Evolutionary conservation across 352 stramenopile genomes (phyloP).

Genomic region (Phytophthora litchii): DNA sequence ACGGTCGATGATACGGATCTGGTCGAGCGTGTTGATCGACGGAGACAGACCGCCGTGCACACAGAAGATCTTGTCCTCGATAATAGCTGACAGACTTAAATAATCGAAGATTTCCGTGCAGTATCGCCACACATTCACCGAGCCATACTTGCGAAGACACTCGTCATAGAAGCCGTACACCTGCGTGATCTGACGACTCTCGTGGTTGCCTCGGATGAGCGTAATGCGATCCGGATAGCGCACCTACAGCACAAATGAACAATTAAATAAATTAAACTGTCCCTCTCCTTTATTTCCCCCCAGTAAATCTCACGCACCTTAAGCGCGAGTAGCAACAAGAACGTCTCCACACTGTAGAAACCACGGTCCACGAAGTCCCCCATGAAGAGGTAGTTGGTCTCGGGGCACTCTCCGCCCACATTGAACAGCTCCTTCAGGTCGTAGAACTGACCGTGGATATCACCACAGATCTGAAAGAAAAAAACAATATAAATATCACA

Average conservation of each 20-base stretch:
- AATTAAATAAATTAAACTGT: constrained; percentile 1
- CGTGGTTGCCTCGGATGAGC: constrained; percentile 99
- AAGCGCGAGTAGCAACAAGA: constrained; percentile 96
- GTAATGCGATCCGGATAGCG: constrained; percentile 99
- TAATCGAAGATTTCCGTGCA: constrained; percentile 99
- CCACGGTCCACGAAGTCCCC: constrained; percentile 99
- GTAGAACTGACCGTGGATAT: constrained; percentile 99
- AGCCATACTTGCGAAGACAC: constrained; percentile 97
- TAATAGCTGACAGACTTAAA: constrained; percentile 97
- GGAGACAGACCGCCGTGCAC: constrained; percentile 98
- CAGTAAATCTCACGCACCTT: constrained; percentile 84
- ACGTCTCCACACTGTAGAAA: constrained; percentile 99
- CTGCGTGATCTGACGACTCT: constrained; percentile 98
- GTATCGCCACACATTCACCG: constrained; percentile 99
- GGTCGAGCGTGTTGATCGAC: constrained; percentile 91
- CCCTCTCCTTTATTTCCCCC: background rate
- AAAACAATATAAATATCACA: constrained; percentile 6
- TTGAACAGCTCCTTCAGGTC: constrained; percentile 99
- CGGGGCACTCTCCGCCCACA: constrained; percentile 97
- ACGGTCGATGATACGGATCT: constrained; percentile 94
- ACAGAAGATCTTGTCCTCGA: constrained; percentile 99
- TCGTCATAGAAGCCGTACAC: constrained; percentile 99
- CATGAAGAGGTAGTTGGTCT: constrained; percentile 99
- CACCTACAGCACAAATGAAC: constrained; percentile 58
- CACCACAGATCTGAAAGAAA: constrained; percentile 94